Base-by-base conservation (phyloP, 176 grass and related monocot genomes). In the Phoenix dactylifera region DNA sequence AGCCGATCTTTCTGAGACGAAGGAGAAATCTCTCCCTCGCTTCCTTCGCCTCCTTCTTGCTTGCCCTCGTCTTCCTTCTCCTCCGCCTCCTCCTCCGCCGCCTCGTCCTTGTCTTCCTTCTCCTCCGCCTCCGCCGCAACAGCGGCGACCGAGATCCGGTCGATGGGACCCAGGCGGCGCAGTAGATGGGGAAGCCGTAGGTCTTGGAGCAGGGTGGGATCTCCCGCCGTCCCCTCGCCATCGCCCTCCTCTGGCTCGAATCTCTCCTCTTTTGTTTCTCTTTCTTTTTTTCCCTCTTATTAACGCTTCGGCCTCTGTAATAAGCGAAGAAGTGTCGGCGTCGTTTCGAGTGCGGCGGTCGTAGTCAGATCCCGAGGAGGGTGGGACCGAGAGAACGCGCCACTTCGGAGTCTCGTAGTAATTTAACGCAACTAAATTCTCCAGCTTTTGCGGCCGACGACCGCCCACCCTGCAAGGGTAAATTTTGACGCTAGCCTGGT, bases 141-240 rank as follows among this genome's bases (percentile, higher is more conserved):
- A 29, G 72, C 32, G 3, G 82, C 29, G 15, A 60, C 35, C 24
- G 77, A 61, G 79, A 83, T 89, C 79, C 91, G 79, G 35, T 74
- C 76, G 4, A 92, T 68, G 55, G 94, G 14, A 93, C 63, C 84
- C 87, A 98, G 23, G 78, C 61, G 15, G 88, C 82, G 76, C 82
- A 98, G 79, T 86, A 98, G 79, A 98, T 93, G 49, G 88, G 94
- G 71, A 92, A 89, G 28, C 88, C 85, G 65, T 98, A 98, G 29
- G 88, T 89, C 82, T 76, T 74, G 15, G 60, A 50, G 22, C 67
- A 67, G 32, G 82, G 66, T 24, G 68, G 69, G 49, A 73, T 80
- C 22, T 58, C 49, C 5, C 63, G 69, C 72, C 81, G 55, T 52
- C 63, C 35, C 49, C 66, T 72, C 62, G 62, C 74, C 81, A 78